Base-by-base conservation (phyloP, 23 red algal species). In the Chondrus crispus region DNA sequence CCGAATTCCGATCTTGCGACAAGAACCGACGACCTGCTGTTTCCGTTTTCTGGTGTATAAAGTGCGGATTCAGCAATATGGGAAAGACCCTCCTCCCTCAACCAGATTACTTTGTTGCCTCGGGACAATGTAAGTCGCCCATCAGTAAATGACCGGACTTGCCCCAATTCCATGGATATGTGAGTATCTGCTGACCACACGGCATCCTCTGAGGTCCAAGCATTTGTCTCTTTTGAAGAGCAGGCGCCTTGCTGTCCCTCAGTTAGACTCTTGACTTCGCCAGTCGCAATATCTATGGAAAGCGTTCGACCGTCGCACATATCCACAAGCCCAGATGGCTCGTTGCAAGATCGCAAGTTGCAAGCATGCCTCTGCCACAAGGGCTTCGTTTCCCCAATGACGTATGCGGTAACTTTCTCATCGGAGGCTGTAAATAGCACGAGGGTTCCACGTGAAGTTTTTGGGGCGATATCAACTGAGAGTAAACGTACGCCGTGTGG, bases 1-100 rank as follows among this genome's bases (percentile, higher is more conserved):
- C 82, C 82, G 2, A 86, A 40, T 70, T 86, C 82, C 38, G 82
- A 86, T 33, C 66, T 18, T 14, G 70, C 10, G 3, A 86, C 82
- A 29, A 86, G 5, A 18, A 71, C 52, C 3, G 36, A 40, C 22
- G 62, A 44, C n/a, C n/a, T n/a, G n/a, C n/a, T n/a, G n/a, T n/a
- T n/a, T n/a, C n/a, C n/a, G 29, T 63, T 30, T 35, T 66, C 18
- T 30, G 47, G 40, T 40, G 62, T 37, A 86, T 46, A 86, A 18
- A 86, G 26, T 50, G 82, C 32, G 3, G 51, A 55, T 39, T 68
- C 82, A 13, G 38, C 2, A 3, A 62, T n/a, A 71, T 86, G 82
- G 10, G 82, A 29, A 62, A 86, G 26, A 14, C 82, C 82, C 53
- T 86, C 82, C 10, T 86, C 82, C 26, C 29, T 38, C 50, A 47